These are phyloP conservation scores for Naganishia antarctica DNA, from an alignment of 768 basidiomycete genomes.

Conservation along the genomic window DNA sequence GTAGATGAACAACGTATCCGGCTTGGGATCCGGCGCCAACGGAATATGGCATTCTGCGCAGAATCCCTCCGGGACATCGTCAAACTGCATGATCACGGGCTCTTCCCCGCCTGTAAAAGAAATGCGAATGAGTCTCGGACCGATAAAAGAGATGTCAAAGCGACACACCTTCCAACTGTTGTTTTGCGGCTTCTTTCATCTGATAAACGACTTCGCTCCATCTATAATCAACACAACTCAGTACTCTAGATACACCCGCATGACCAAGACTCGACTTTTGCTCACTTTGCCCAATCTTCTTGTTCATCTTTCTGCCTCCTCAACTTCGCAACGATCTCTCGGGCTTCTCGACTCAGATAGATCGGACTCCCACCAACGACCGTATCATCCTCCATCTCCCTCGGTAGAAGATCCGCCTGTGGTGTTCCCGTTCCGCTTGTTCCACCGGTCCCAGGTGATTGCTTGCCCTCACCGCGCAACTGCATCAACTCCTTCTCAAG, in stretches of 20 bases:
- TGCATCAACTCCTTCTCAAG: constrained; percentile 44
- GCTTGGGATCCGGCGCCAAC: constrained; percentile 84
- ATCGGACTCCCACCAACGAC: constrained; percentile 47
- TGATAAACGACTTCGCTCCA: constrained; percentile 50
- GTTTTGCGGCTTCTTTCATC: constrained; percentile 40
- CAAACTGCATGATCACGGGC: constrained; percentile 14
- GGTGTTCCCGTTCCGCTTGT: neutral
- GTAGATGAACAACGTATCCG: constrained; percentile 89
- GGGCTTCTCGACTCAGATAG: constrained; percentile 46
- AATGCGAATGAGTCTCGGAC: neutral
- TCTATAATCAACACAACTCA: constrained; percentile 26
- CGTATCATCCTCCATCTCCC: constrained; percentile 29
- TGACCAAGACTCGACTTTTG: neutral
- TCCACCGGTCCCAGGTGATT: neutral
- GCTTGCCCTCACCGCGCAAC: neutral
- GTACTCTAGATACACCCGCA: neutral
- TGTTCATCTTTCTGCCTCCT: constrained; percentile 47
- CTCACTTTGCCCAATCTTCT: constrained; percentile 50
- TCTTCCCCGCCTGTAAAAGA: neutral
- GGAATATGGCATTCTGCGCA: constrained; percentile 91
- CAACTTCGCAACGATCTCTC: constrained; percentile 46
- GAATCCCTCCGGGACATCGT: constrained; percentile 54
- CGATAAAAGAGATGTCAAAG: neutral
- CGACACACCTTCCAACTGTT: constrained; percentile 16
- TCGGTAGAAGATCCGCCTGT: constrained; percentile 27